These are phyloP conservation scores for Lathyrus tuberosus DNA, from an alignment of 306 rosid species.

Conservation along the genomic window DNA sequence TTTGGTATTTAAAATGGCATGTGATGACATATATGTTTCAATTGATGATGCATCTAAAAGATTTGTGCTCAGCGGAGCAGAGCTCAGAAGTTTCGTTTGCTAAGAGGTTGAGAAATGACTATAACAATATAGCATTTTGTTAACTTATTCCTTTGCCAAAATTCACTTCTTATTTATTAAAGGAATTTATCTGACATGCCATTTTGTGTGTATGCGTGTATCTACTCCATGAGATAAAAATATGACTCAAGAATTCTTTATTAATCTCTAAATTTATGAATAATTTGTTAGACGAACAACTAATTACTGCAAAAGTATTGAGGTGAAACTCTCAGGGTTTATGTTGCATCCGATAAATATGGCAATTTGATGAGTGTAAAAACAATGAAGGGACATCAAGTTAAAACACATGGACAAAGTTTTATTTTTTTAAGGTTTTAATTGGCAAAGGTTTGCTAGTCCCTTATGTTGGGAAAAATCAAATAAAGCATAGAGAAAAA, in stretches of 20 bases:
- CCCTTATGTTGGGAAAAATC: too few relatives aligned
- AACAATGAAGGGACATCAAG: slow-evolving; percentile 99
- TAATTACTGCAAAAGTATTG: slow-evolving; percentile 39
- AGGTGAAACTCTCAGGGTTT: slow-evolving; percentile 15
- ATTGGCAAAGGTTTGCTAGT: too few relatives aligned
- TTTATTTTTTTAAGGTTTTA: too few relatives aligned
- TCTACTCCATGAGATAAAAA: slow-evolving; percentile 61
- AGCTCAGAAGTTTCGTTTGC: slow-evolving; percentile 64
- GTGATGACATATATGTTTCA: slow-evolving; percentile 41
- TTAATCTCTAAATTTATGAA: slow-evolving; percentile 68
- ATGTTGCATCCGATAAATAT: slow-evolving; percentile 36
- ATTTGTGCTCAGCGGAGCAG: slow-evolving; percentile 70
- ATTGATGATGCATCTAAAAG: slow-evolving; percentile 59
- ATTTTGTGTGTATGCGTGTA: slow-evolving; percentile 20
- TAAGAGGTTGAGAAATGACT: slow-evolving; percentile 61
- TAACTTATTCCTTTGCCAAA: slow-evolving; percentile 17
- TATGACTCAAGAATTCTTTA: slow-evolving; percentile 80
- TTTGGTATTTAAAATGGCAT: slow-evolving; percentile 52
- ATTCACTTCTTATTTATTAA: not conserved
- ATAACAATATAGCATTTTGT: not conserved
- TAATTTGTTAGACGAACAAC: slow-evolving; percentile 78
- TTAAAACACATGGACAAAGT: slow-evolving; percentile 92
- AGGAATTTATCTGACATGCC: not conserved
- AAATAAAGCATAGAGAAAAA: too few relatives aligned
- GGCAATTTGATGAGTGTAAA: slow-evolving; percentile 50